Conservation (phyloP, 129 eudicot species). For the Escallonia rubra region DNA sequence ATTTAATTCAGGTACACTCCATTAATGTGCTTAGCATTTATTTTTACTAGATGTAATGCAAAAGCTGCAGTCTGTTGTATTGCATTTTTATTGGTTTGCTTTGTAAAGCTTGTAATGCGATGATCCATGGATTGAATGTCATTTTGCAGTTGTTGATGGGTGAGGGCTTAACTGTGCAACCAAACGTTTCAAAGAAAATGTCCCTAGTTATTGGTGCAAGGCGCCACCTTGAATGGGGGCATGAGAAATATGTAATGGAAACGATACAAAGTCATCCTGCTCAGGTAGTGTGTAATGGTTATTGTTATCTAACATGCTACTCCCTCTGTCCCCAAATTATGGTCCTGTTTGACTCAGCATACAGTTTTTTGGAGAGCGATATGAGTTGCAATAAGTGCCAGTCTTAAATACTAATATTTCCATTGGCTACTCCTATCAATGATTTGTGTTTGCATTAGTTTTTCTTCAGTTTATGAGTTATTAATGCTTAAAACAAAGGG, state of each 20-base stretch:
- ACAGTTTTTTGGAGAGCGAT: too few relatives aligned
- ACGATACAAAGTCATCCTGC: conserved; percentile 91
- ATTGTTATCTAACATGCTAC: not conserved
- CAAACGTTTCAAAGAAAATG: conserved; percentile 66
- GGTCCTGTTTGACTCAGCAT: too few relatives aligned
- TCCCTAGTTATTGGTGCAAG: conserved; percentile 77
- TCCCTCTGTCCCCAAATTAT: not conserved
- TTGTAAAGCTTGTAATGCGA: conserved; percentile 5
- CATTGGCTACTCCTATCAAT: too few relatives aligned
- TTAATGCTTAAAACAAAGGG: too few relatives aligned
- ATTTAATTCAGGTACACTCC: conserved; percentile 70
- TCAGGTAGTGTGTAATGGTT: conserved; percentile 47
- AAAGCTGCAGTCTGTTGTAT: conserved; percentile 3
- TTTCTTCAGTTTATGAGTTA: too few relatives aligned
- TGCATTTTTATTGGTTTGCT: not conserved
- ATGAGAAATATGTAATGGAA: conserved; percentile 80
- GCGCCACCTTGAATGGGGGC: conserved; percentile 94
- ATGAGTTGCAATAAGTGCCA: too few relatives aligned
- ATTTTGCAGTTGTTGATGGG: conserved; percentile 59
- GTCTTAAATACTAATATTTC: too few relatives aligned
- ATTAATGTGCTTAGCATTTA: conserved; percentile 2
- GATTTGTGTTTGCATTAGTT: too few relatives aligned
- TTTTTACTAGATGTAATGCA: not conserved
- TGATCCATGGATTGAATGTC: conserved; percentile 5
- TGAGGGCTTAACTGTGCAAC: conserved; percentile 53